Evolutionary conservation across 1,139 yeast species (phyloP), one percentile per base, ranked within the genome.

Genomic region (Nadsonia commutata): DNA sequence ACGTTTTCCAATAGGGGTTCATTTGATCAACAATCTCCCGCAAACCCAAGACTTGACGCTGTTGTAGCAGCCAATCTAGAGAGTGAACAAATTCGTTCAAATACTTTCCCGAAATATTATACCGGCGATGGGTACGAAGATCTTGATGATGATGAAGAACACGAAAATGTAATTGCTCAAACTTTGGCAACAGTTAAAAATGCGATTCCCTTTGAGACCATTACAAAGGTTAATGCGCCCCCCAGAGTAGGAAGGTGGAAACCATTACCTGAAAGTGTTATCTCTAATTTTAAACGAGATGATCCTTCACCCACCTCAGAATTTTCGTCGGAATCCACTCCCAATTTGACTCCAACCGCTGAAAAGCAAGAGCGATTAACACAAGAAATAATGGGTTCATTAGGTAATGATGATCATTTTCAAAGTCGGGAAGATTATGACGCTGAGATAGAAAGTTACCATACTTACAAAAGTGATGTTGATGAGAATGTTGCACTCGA

Each of bases 361-460:
- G 40, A 43, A 17, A 43, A 39, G 38, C 55, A 53, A 41, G 51
- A 52, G 40, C 48, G 48, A 39, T 50, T 56, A 19, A 51, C 52
- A 20, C 46, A 49, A 4, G 60, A 56, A 38, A 57, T 56, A 18
- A 43, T 56, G 37, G 52, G 53, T 16, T 47, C 54, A 8, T 49
- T 55, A 5, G 43, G 39, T 16, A 38, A 31, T 9, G 38, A 31
- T 17, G 40, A 20, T 3, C 40, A 40, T 7, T 40, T 44, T 2
- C 42, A 42, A 2, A 21, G 38, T 36, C 22, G 40, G 20, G 20
- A 27, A 20, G 23, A 38, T 31, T 17, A 21, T 17, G 27, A 11
- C n/a, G n/a, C n/a, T n/a, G n/a, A n/a, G n/a, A n/a, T n/a, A n/a
- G n/a, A n/a, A n/a, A n/a, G n/a, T n/a, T n/a, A n/a, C n/a, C n/a